Evolutionary conservation across 495 filamentous ascomycete species (phyloP), one percentile per base, ranked within the genome.

Genomic region (Xylaria sp.): DNA sequence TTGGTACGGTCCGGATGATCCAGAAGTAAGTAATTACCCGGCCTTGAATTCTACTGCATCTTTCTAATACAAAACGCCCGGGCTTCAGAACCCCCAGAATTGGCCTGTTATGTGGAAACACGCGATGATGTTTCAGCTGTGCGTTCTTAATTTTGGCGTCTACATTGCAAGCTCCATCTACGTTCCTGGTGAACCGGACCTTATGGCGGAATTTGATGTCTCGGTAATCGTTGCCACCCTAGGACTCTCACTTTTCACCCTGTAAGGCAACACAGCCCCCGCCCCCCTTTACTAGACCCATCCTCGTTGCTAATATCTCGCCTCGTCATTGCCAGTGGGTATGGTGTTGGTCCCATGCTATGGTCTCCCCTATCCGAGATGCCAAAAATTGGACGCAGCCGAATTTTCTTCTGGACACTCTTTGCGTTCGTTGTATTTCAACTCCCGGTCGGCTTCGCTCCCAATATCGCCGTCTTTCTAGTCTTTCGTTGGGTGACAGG

Each of bases 171-270:
- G 73, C 40, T 84, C 83, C 1, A 81, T 85, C 14, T 88, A 88
- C 71, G 78, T 82, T 15, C 79, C 78, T 8, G 80, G 79, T 5
- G 71, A 78, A 24, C 64, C 71, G 1, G 74, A 80, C 35, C 71
- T 88, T 43, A 77, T 80, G 48, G 62, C 75, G 9, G 77, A 83
- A 3, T 87, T 88, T 66, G 67, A 81, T 26, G 75, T 82, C 14
- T 80, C 81, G 53, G 58, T 74, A 12, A 78, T 83, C 55, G 80
- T 86, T n/a, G 78, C 79, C 9, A 80, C 71, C n/a, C 72, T 88
- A 9, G 86, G 85, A 19, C 76, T 87, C 2, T 83, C 86, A 0
- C 78, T 88, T n/a, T 85, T 83, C 48, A 79, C 87, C 1, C 76
- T 76, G 85, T 83, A 31, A 68, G 84, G 21, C 17, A 59, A n/a